A percentile compares a stretch with the other conserved stretches of the same genome.
Conservation (phyloP, 1,284 basidiomycete species). For the Gastroboletus turbinatus region DNA sequence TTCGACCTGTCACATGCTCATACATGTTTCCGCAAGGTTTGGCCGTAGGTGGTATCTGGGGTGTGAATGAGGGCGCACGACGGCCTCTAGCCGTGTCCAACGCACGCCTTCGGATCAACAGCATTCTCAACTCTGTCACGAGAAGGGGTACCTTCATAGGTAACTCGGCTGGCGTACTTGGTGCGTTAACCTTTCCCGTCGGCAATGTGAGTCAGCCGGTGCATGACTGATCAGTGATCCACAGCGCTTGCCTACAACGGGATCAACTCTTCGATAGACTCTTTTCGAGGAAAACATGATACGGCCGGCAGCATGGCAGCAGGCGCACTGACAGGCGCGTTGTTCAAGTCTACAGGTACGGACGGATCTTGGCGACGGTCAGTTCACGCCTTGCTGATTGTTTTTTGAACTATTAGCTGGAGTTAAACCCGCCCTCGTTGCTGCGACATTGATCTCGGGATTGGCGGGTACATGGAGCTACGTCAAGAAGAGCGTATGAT, state of each 20-base stretch:
- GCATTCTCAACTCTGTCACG: constrained; percentile 94
- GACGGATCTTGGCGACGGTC: constrained; percentile 24
- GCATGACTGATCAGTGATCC: constrained; percentile 28
- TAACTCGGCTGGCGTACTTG: constrained; percentile 96
- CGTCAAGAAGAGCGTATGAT: constrained; percentile 78
- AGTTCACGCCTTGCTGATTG: constrained; percentile 34
- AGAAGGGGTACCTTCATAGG: constrained; percentile 96
- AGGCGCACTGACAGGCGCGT: constrained; percentile 85
- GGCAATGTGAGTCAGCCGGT: constrained; percentile 21
- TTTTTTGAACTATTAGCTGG: constrained; percentile 66
- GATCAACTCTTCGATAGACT: constrained; percentile 93
- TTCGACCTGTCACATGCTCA: constrained; percentile 71
- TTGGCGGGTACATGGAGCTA: constrained; percentile 90
- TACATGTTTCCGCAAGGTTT: constrained; percentile 71
- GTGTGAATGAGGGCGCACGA: constrained; percentile 90
- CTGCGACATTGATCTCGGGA: constrained; percentile 86
- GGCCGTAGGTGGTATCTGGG: constrained; percentile 92
- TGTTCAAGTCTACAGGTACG: constrained; percentile 94
- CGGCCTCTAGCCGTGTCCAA: constrained; percentile 85
- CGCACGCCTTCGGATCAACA: constrained; percentile 90
- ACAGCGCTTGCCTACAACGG: constrained; percentile 95
- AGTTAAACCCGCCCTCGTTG: constrained; percentile 83
- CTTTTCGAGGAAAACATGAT: constrained; percentile 89
- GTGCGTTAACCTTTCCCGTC: constrained; percentile 55
- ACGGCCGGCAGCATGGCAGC: constrained; percentile 88